Evolutionary conservation across 2,329 filamentous ascomycete genomes (phyloP).

Genomic region (Cercospora sojina): DNA sequence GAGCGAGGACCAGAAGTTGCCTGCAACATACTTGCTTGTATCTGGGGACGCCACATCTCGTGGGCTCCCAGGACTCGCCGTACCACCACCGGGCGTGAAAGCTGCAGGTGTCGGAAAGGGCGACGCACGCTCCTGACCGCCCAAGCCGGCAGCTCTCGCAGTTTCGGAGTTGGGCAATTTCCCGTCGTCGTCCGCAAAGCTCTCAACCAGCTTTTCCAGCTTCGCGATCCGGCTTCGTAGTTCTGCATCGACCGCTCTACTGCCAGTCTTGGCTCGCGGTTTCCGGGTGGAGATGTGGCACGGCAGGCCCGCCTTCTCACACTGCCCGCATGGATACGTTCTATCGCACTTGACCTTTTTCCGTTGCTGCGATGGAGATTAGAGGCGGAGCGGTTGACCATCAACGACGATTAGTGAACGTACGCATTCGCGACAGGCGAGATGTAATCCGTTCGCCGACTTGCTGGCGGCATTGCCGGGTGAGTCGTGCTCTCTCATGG

Average conservation of each 20-base stretch:
- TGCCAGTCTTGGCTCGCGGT: slow-evolving; percentile 25
- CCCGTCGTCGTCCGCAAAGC: slow-evolving; percentile 25
- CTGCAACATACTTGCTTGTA: slow-evolving; percentile 35
- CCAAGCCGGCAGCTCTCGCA: background rate
- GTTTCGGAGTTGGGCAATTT: slow-evolving; percentile 6
- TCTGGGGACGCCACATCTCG: slow-evolving; percentile 17
- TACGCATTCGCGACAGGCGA: slow-evolving; percentile 1
- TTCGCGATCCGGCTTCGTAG: slow-evolving; percentile 27
- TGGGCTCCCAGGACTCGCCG: slow-evolving; percentile 12
- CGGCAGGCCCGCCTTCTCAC: slow-evolving; percentile 18
- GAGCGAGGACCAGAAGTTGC: slow-evolving; percentile 36
- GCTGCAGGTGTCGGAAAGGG: background rate
- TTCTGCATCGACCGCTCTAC: slow-evolving; percentile 26
- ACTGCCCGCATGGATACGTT: slow-evolving; percentile 26
- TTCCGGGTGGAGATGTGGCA: slow-evolving; percentile 25
- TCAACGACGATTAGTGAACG: background rate
- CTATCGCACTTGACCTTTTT: slow-evolving; percentile 28
- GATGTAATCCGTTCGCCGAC: background rate
- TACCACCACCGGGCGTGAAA: background rate
- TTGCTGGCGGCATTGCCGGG: background rate
- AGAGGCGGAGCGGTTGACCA: background rate
- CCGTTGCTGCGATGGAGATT: background rate
- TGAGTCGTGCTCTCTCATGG: background rate
- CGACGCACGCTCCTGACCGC: background rate
- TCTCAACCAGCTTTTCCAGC: slow-evolving; percentile 28